phyloP scores from a whole-genome alignment of 352 stramenopile species.

The Blastocystis sp. region DNA sequence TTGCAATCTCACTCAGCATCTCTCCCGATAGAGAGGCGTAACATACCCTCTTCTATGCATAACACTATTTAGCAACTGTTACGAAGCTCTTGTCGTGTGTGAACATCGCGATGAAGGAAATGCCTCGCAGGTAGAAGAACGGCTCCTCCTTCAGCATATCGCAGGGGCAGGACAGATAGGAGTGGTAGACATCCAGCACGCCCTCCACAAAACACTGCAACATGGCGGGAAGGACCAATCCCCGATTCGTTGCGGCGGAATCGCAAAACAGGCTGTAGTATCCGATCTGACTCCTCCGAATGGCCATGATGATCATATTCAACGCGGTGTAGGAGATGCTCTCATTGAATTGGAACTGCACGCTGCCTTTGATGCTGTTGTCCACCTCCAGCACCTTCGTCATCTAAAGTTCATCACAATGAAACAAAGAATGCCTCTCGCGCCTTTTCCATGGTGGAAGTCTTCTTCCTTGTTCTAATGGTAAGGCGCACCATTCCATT shows the following conservation, averaged over 20 bases:
- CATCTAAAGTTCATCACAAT: background rate
- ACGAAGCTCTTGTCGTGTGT: conserved; percentile 48
- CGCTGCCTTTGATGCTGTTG: conserved; percentile 50
- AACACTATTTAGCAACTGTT: no score
- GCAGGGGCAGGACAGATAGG: background rate
- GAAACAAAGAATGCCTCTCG: background rate
- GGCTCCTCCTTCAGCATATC: background rate
- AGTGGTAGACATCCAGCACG: conserved; percentile 55
- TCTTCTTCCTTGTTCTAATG: conserved; percentile 1
- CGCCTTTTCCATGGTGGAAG: background rate
- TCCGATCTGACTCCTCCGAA: conserved; percentile 55
- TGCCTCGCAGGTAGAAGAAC: conserved; percentile 42
- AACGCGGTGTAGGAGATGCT: background rate
- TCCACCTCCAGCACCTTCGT: conserved; percentile 29
- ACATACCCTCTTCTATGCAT: conserved; percentile 14
- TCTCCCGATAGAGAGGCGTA: conserved; percentile 12
- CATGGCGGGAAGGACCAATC: background rate
- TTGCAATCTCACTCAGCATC: conserved; percentile 7
- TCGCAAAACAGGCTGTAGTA: conserved; percentile 15
- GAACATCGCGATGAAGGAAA: conserved; percentile 38
- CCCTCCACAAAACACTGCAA: conserved; percentile 40
- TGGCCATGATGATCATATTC: conserved; percentile 34
- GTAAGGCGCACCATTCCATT: background rate
- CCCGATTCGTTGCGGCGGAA: background rate
- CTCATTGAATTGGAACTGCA: conserved; percentile 17